These are phyloP conservation scores for Rhodotorula sphaerocarpa DNA, from an alignment of 768 basidiomycete species.

Conservation along the genomic window DNA sequence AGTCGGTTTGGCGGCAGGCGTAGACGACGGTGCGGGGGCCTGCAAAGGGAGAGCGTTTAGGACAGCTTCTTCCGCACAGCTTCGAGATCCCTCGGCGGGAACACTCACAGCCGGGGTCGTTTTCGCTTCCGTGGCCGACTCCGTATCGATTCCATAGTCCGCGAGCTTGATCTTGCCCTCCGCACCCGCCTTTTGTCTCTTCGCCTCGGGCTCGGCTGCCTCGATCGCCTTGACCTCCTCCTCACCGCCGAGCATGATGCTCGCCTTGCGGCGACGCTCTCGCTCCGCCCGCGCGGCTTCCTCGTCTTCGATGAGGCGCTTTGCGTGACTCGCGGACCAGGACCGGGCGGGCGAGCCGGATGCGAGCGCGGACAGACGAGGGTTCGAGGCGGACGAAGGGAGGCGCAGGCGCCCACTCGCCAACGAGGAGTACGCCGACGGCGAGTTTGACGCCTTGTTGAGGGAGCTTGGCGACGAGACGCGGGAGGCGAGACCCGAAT, in stretches of 20 bases:
- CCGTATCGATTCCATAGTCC: not conserved
- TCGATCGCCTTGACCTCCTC: not conserved
- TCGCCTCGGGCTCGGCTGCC: not conserved
- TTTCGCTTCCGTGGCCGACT: not conserved
- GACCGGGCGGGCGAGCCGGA: not conserved
- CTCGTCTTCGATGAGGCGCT: conserved; percentile 9
- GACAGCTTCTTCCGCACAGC: too few species aligned
- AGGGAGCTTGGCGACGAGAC: not conserved
- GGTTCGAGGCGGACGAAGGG: not conserved
- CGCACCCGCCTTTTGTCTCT: not conserved
- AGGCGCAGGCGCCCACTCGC: conserved; percentile 11
- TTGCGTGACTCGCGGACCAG: conserved; percentile 17
- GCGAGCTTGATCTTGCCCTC: conserved; percentile 2
- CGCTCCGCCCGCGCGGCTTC: conserved; percentile 10
- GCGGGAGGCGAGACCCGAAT: not conserved
- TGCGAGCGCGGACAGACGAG: not conserved
- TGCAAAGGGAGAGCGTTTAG: too few species aligned
- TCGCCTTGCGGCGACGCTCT: conserved; percentile 12
- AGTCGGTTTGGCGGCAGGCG: too few species aligned
- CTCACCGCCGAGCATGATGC: conserved; percentile 12
- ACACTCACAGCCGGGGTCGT: too few species aligned
- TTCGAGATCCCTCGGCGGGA: too few species aligned
- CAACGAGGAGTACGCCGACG: conserved; percentile 2
- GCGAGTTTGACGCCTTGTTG: conserved; percentile 1
- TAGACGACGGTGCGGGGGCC: too few species aligned